Evolutionary conservation across 2,329 filamentous ascomycete genomes (phyloP).

Genomic region (Penicillium sp.): DNA sequence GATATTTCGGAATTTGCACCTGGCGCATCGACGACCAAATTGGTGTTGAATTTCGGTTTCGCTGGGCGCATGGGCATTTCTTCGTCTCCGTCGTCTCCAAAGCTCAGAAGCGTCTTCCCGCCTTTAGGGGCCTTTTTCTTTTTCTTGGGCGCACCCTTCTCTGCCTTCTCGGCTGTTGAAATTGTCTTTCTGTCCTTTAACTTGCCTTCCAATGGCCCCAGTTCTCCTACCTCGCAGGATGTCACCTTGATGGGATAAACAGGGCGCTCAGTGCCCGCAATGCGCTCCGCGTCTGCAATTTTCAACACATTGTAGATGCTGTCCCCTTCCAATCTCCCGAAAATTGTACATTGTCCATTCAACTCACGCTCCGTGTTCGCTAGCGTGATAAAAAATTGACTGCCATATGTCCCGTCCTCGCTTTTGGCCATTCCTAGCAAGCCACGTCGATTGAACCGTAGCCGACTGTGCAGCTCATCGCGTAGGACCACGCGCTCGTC

Average conservation of each 20-base stretch:
- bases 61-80: conserved; percentile 38
- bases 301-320: conserved; percentile 95
- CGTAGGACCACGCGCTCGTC: conserved; percentile 64
- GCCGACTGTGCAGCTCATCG: conserved; percentile 87
- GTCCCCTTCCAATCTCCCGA: conserved; percentile 87
- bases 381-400: conserved; percentile 95
- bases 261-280: conserved; percentile 76
- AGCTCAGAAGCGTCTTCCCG: conserved; percentile 48
- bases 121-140: conserved; percentile 46
- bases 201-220: conserved; percentile 48
- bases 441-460: conserved; percentile 90
- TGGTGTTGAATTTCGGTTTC: conserved; percentile 52
- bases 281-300: conserved; percentile 84
- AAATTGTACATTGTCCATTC: conserved; percentile 86
- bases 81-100: conserved; percentile 45
- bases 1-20: conserved; percentile 15
- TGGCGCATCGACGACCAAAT: conserved; percentile 41
- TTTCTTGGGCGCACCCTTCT: conserved; percentile 38
- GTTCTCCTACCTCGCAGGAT: conserved; percentile 46
- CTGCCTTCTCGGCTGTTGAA: conserved; percentile 29
- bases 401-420: conserved; percentile 74
- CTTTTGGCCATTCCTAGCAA: conserved; percentile 92
- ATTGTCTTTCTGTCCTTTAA: conserved; percentile 44
- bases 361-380: conserved; percentile 77
- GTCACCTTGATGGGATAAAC: conserved; percentile 79